Percentiles rank a stretch among this genome's conserved stretches.
These are phyloP conservation scores for Skeletonema tropicum DNA, from an alignment of 108 stramenopile genomes.

Conservation along the genomic window DNA sequence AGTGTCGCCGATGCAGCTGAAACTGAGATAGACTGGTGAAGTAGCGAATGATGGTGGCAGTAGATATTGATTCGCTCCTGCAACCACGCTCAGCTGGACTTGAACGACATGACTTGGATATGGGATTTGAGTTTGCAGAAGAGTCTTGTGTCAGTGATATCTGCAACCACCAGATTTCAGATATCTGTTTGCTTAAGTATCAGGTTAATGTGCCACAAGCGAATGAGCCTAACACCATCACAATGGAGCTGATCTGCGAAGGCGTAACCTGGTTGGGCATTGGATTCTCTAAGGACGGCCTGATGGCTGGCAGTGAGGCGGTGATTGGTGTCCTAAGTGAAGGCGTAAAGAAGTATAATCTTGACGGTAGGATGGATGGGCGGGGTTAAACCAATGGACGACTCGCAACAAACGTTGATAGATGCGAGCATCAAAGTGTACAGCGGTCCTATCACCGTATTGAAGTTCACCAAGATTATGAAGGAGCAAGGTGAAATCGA, in stretches of 20 bases:
- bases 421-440: constrained; percentile 36
- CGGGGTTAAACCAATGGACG: constrained; percentile 1
- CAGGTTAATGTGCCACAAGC: too few species aligned
- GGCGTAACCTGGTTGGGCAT: constrained; percentile 13
- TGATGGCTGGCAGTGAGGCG: constrained; percentile 34
- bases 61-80: too few species aligned
- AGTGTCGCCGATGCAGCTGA: neutral
- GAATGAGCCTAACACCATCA: too few species aligned
- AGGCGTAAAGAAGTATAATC: neutral
- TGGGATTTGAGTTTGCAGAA: too few species aligned
- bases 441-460: neutral
- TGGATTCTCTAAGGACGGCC: constrained; percentile 8
- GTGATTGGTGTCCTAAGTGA: constrained; percentile 14
- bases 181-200: too few species aligned
- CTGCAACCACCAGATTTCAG: too few species aligned
- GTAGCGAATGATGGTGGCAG: too few species aligned
- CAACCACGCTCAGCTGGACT: too few species aligned
- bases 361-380: neutral
- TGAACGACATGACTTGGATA: too few species aligned
- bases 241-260: too few species aligned
- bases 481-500: constrained; percentile 54
- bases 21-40: too few species aligned
- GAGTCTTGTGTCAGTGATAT: too few species aligned
- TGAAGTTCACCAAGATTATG: constrained; percentile 70
- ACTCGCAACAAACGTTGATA: constrained; percentile 61